Base-by-base conservation (phyloP, 192 early-diverging fungal genomes). In the Linnemannia exigua region DNA sequence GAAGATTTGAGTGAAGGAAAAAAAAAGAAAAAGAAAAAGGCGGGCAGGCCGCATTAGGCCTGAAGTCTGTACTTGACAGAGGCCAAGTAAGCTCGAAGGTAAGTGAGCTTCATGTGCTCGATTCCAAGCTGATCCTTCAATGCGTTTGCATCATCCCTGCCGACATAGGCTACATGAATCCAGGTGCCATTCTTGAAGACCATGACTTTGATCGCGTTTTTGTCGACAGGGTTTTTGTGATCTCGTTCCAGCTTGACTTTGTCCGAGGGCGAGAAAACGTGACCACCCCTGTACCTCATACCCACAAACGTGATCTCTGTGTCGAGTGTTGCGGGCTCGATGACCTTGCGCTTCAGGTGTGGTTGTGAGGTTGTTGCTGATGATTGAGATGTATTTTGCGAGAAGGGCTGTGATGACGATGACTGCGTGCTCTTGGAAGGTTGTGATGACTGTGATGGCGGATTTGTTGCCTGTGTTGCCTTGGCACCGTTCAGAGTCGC, bases 51-150 rank as follows among this genome's bases (percentile, higher is more conserved):
- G 41, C 41, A 20, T 63, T 63, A 63, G 25, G 58, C 58, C 15
- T 63, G 58, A 12, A 63, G 58, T 3, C 58, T 9, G 22, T 63
- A 63, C 58, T 63, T 63, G 12, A 63, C 58, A 25, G 25, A 28
- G 12, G 58, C 58, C 11, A 63, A 25, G 28, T 33, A 63, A 15
- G 58, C 58, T n/a, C 58, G 58, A 63, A 63, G 58, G 58, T 63
- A 63, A 0, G 58, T 63, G 58, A 63, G 58, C 28, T 31, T 63
- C 58, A 63, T 63, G 28, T 63, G 28, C 28, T 63, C 58, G 12
- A 63, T 63, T 33, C 58, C 58, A 15, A 63, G n/a, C 58, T 63
- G 58, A 63, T 33, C 58, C 58, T 63, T 63, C 28, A 63, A 63
- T 3, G 28, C 8, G 28, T 4, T 16, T 31, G 58, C 58, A 16